These are phyloP conservation scores for Kwoniella dejecticola DNA, from an alignment of 768 basidiomycete species.

Conservation along the genomic window DNA sequence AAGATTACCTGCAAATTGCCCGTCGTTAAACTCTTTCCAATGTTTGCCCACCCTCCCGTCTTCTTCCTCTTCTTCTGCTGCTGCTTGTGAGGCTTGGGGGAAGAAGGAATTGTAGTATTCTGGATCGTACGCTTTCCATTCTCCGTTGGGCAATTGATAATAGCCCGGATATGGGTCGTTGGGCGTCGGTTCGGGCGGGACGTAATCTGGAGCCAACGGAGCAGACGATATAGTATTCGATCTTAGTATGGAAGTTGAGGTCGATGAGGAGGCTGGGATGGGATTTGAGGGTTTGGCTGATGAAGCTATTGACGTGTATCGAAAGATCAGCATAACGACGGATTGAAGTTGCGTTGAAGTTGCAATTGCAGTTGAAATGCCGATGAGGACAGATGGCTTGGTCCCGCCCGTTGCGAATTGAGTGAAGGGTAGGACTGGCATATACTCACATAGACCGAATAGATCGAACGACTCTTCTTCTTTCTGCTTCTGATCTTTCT, in stretches of 20 bases:
- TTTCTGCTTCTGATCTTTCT: constrained; percentile 26
- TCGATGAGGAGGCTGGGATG: not conserved
- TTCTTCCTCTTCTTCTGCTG: constrained; percentile 19
- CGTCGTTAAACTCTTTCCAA: constrained; percentile 44
- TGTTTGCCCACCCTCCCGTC: constrained; percentile 47
- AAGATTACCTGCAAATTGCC: constrained; percentile 31
- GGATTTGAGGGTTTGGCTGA: too few species aligned
- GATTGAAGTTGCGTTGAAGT: too few species aligned
- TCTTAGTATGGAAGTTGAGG: constrained; percentile 17
- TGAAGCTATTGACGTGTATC: too few species aligned
- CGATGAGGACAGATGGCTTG: too few species aligned
- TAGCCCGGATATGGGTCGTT: constrained; percentile 54
- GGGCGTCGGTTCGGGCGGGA: constrained; percentile 42
- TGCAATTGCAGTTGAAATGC: too few species aligned
- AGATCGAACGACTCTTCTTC: constrained; percentile 43
- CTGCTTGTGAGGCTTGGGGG: not conserved
- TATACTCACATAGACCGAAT: constrained; percentile 49
- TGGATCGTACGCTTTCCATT: constrained; percentile 52
- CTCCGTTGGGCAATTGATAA: constrained; percentile 48
- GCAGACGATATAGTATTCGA: constrained; percentile 47
- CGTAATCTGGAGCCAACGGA: constrained; percentile 45
- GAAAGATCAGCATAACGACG: too few species aligned
- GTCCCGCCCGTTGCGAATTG: too few species aligned
- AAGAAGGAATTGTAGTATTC: constrained; percentile 52
- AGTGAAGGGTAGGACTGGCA: not conserved